Percentiles rank a stretch among this genome's conserved stretches.
phyloP scores from a whole-genome alignment of 2,329 filamentous ascomycete species.

The Orbilia ellipsospora region DNA sequence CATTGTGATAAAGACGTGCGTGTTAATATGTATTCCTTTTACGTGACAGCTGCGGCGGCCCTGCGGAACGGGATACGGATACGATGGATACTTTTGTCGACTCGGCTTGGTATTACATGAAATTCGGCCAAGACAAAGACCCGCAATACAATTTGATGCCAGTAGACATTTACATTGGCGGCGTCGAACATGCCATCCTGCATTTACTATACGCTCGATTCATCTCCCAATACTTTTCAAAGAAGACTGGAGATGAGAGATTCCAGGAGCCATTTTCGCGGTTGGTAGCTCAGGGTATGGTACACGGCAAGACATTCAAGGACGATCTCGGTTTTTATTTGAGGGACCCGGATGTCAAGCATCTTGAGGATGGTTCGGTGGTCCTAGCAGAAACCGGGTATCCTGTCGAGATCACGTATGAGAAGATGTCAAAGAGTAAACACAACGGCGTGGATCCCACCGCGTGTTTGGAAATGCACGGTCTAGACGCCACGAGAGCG shows the following conservation, averaged over 20 bases:
- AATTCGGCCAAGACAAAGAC: slow-evolving; percentile 79
- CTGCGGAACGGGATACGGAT: slow-evolving; percentile 84
- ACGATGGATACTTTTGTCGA: slow-evolving; percentile 98
- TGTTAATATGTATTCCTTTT: slow-evolving; percentile 10
- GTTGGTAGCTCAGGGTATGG: slow-evolving; percentile 92
- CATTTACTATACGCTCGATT: slow-evolving; percentile 90
- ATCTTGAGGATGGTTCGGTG: slow-evolving; percentile 65
- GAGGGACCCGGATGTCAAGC: slow-evolving; percentile 78
- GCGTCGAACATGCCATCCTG: slow-evolving; percentile 89
- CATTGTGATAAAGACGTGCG: slow-evolving; percentile 1
- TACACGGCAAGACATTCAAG: slow-evolving; percentile 84
- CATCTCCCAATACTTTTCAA: slow-evolving; percentile 84
- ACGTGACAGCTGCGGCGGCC: slow-evolving; percentile 68
- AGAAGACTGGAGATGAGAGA: slow-evolving; percentile 63
- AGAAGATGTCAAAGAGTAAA: slow-evolving; percentile 97
- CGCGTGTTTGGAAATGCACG: slow-evolving; percentile 76
- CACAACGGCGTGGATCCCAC: slow-evolving; percentile 89
- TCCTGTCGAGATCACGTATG: slow-evolving; percentile 68
- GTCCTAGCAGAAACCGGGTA: slow-evolving; percentile 72
- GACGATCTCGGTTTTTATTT: slow-evolving; percentile 80
- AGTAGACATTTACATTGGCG: slow-evolving; percentile 88
- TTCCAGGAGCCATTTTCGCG: slow-evolving; percentile 78
- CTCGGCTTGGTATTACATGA: slow-evolving; percentile 92
- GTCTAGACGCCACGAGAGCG: slow-evolving; percentile 83
- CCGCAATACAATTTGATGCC: slow-evolving; percentile 68